phyloP scores from a whole-genome alignment of 140 eudicot species.

The Ambrosia hybrid region DNA sequence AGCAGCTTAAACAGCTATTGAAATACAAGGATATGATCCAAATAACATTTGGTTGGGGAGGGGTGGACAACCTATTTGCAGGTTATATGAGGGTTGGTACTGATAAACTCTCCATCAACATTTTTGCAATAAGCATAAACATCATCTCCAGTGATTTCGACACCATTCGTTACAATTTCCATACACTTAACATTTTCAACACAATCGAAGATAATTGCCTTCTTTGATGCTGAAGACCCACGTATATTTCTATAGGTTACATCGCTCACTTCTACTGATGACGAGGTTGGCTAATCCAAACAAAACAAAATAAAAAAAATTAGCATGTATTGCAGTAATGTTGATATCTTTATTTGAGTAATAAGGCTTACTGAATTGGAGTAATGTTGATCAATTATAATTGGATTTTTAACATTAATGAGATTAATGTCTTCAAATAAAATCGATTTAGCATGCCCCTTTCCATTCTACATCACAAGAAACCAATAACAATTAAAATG shows the following conservation, averaged over 20 bases:
- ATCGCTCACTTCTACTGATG: constrained; percentile 35
- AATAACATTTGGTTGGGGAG: no score
- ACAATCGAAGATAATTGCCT: constrained; percentile 25
- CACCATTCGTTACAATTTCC: constrained; percentile 9
- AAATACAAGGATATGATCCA: no score
- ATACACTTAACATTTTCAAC: constrained; percentile 14
- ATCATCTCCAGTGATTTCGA: constrained; percentile 25
- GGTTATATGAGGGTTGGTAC: constrained; percentile 20
- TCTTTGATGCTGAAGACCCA: constrained; percentile 32
- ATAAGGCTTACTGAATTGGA: constrained; percentile 32
- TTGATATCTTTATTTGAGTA: constrained; percentile 2
- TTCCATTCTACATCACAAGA: constrained; percentile 28
- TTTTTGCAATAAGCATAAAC: constrained; percentile 21
- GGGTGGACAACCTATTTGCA: constrained; percentile 17
- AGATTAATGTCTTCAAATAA: constrained; percentile 30
- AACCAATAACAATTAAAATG: neutral
- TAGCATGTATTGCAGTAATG: neutral
- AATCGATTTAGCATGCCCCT: constrained; percentile 32
- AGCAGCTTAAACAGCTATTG: no score
- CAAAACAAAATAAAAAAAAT: neutral
- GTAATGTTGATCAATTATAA: constrained; percentile 47
- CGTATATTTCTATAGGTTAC: constrained; percentile 23
- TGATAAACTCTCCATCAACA: constrained; percentile 19
- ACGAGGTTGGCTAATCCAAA: constrained; percentile 12
- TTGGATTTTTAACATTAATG: constrained; percentile 34